A percentile compares a stretch with the other conserved stretches of the same genome.
These are phyloP conservation scores for Heteromeles arbutifolia DNA, from an alignment of 306 rosid species.

Conservation along the genomic window DNA sequence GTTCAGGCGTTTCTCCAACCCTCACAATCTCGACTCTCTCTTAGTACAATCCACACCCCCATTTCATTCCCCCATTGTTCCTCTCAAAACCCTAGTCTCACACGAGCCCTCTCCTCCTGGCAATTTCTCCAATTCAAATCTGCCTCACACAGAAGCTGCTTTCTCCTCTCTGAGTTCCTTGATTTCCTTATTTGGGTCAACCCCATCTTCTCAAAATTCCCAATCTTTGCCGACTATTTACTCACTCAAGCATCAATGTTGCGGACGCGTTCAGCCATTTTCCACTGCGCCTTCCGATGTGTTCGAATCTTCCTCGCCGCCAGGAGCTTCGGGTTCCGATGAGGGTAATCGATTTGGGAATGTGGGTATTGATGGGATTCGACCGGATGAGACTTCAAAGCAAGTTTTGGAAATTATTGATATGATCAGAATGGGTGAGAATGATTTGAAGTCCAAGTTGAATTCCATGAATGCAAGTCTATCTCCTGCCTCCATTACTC, in stretches of 20 bases:
- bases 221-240: background rate
- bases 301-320: background rate
- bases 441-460: conserved; percentile 43
- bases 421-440: conserved; percentile 32
- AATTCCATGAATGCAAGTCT: conserved; percentile 35
- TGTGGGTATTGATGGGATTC: conserved; percentile 1
- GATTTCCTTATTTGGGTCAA: conserved; percentile 19
- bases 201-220: conserved; percentile 19
- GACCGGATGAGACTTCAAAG: conserved; percentile 14
- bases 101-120: background rate
- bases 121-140: conserved; percentile 2
- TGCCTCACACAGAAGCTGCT: conserved; percentile 9
- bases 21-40: conserved; percentile 14
- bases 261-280: conserved; percentile 22
- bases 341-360: background rate
- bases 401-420: conserved; percentile 41
- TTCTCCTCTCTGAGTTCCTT: conserved; percentile 1
- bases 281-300: conserved; percentile 13
- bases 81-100: conserved; percentile 17
- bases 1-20: conserved; percentile 37
- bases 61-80: background rate
- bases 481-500: conserved; percentile 19
- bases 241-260: background rate
- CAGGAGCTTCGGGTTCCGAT: background rate
- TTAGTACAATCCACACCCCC: conserved; percentile 6